Conservation (phyloP, 495 filamentous ascomycete genomes). For the Poronia punctata region DNA sequence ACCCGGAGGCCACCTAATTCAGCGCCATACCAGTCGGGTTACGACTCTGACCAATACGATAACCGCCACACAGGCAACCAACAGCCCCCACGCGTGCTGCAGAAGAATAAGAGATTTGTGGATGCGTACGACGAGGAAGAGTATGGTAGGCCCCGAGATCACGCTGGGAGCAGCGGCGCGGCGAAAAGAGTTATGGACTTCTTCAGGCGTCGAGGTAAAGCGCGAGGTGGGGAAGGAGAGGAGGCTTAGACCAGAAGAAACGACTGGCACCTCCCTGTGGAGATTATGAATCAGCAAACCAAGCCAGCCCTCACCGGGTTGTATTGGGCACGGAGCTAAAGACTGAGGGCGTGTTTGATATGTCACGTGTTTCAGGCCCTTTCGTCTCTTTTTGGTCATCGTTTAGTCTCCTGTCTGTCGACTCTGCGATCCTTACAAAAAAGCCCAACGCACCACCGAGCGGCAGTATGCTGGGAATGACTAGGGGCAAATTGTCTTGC, state of each 20-base stretch:
- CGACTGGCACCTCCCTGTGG: neutral
- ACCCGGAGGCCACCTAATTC: slow-evolving; percentile 24
- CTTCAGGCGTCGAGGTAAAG: slow-evolving; percentile 81
- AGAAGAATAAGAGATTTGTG: slow-evolving; percentile 83
- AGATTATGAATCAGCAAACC: slow-evolving; percentile 3
- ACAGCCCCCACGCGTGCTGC: slow-evolving; percentile 50
- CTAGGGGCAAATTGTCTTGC: slow-evolving; percentile 1
- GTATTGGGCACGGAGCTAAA: no score
- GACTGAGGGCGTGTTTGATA: no score
- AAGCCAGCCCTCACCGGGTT: no score
- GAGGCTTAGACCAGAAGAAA: slow-evolving; percentile 1
- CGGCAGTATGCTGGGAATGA: neutral
- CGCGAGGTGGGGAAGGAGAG: slow-evolving; percentile 51
- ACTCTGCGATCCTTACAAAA: no score
- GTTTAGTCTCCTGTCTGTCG: no score
- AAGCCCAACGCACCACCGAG: neutral
- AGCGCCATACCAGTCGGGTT: slow-evolving; percentile 27
- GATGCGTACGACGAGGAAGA: slow-evolving; percentile 82
- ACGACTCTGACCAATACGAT: slow-evolving; percentile 30
- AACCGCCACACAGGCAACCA: slow-evolving; percentile 27
- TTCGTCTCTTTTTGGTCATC: no score
- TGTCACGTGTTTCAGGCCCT: no score
- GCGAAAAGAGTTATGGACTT: slow-evolving; percentile 96
- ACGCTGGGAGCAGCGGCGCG: slow-evolving; percentile 75
- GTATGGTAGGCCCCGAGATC: slow-evolving; percentile 50